phyloP scores from a whole-genome alignment of 2,329 filamentous ascomycete genomes.

The Apiospora arundinis region DNA sequence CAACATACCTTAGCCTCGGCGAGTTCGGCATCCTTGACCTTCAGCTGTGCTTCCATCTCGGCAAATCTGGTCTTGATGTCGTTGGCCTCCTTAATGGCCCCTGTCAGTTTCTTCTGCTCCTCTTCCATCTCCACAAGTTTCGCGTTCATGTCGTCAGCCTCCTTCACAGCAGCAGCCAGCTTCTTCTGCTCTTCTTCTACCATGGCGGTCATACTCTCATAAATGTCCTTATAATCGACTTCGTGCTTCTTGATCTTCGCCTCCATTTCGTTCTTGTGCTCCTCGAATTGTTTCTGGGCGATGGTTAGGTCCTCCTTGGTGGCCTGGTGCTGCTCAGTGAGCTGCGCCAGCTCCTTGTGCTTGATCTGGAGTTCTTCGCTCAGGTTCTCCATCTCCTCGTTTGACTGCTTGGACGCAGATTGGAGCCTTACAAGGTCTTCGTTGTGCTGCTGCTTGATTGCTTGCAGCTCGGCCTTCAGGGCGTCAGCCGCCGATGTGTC shows the following conservation, averaged over 20 bases:
- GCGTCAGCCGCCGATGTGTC: constrained; percentile 62
- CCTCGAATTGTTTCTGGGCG: constrained; percentile 57
- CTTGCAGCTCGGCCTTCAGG: constrained; percentile 56
- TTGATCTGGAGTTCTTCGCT: constrained; percentile 38
- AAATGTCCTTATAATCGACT: constrained; percentile 68
- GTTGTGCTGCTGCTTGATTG: constrained; percentile 54
- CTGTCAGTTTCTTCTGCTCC: constrained; percentile 50
- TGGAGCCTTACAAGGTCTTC: constrained; percentile 48
- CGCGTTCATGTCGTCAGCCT: constrained; percentile 39
- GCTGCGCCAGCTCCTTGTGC: constrained; percentile 34
- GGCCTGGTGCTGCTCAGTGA: constrained; percentile 35
- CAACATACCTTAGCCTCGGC: constrained; percentile 62
- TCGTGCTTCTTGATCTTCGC: constrained; percentile 60
- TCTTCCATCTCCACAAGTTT: constrained; percentile 46
- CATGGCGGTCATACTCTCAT: constrained; percentile 65
- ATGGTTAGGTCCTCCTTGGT: constrained; percentile 43
- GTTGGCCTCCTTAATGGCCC: constrained; percentile 38
- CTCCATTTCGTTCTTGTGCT: constrained; percentile 56
- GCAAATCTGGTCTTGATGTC: constrained; percentile 40
- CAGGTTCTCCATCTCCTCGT: constrained; percentile 28
- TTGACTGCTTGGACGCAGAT: constrained; percentile 43
- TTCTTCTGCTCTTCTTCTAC: constrained; percentile 62
- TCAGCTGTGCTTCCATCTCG: constrained; percentile 48
- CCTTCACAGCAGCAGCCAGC: constrained; percentile 38
- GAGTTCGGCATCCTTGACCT: constrained; percentile 68